phyloP scores from a whole-genome alignment of 2,329 filamentous ascomycete genomes.

The Grosmannia serpens region DNA sequence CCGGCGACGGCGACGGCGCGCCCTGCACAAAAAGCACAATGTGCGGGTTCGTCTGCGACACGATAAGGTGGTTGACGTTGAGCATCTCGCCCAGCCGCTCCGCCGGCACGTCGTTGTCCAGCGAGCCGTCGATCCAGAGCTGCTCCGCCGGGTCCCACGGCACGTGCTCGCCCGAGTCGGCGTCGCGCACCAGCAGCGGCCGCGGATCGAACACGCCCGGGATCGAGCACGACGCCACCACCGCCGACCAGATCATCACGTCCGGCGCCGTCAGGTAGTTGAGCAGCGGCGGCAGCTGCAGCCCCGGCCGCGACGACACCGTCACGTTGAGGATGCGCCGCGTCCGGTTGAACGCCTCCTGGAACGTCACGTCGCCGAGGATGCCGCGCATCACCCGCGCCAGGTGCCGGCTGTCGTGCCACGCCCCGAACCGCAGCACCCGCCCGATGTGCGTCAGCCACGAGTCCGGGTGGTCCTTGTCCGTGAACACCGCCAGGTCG shows the following conservation, averaged over 20 bases:
- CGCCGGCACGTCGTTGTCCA: constrained; percentile 90
- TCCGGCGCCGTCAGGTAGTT: constrained; percentile 93
- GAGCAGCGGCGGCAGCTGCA: constrained; percentile 74
- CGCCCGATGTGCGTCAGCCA: constrained; percentile 58
- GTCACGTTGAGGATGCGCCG: constrained; percentile 87
- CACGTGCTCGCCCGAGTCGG: constrained; percentile 60
- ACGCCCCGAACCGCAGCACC: constrained; percentile 68
- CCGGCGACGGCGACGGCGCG: constrained; percentile 30
- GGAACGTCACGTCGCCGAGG: constrained; percentile 84
- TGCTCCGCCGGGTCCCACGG: constrained; percentile 81
- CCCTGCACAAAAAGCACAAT: constrained; percentile 81
- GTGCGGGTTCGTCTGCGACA: constrained; percentile 93
- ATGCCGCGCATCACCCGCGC: constrained; percentile 69
- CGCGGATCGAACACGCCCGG: constrained; percentile 75
- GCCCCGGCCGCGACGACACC: constrained; percentile 76
- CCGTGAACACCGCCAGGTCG: constrained; percentile 72
- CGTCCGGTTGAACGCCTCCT: constrained; percentile 92
- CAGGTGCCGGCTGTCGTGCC: constrained; percentile 76
- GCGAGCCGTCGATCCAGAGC: constrained; percentile 86
- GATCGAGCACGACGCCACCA: constrained; percentile 90
- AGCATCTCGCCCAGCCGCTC: constrained; percentile 86
- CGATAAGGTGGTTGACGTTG: constrained; percentile 97
- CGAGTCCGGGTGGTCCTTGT: constrained; percentile 44
- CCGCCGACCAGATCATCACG: constrained; percentile 91
- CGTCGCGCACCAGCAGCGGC: constrained; percentile 73